phyloP scores from a whole-genome alignment of 495 filamentous ascomycete genomes.

The Penicillium coprophilum region DNA sequence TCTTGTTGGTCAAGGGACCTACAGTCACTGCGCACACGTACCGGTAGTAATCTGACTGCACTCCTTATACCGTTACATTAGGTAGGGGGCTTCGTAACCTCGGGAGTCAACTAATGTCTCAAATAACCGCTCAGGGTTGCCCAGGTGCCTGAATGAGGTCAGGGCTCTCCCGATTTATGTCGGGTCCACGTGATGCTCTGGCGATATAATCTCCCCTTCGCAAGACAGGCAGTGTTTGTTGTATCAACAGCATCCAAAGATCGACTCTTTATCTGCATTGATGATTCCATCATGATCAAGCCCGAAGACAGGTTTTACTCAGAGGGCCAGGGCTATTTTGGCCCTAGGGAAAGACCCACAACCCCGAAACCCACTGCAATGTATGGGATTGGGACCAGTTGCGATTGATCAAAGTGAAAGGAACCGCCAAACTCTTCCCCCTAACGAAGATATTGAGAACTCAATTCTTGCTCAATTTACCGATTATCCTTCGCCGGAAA shows the following conservation, averaged over 20 bases:
- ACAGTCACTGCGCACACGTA: too few relatives aligned
- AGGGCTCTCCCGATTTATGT: background rate
- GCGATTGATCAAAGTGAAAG: conserved; percentile 26
- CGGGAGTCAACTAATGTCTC: too few relatives aligned
- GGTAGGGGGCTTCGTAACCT: too few relatives aligned
- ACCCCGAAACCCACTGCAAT: conserved; percentile 21
- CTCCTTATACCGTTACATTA: too few relatives aligned
- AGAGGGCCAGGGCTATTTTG: conserved; percentile 21
- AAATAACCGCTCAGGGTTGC: background rate
- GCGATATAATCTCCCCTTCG: too few relatives aligned
- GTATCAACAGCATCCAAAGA: too few relatives aligned
- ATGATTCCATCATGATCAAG: conserved; percentile 13
- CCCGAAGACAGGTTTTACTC: conserved; percentile 19
- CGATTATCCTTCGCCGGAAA: conserved; percentile 19
- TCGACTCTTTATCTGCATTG: too few relatives aligned
- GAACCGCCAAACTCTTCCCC: conserved; percentile 26
- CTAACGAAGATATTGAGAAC: conserved; percentile 18
- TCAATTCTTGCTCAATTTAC: conserved; percentile 15
- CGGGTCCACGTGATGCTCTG: background rate
- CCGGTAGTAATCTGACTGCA: too few relatives aligned
- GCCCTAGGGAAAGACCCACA: conserved; percentile 10
- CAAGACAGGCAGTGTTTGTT: too few relatives aligned
- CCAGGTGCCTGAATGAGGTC: too few relatives aligned
- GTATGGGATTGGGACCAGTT: conserved; percentile 26
- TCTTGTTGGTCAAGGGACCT: too few relatives aligned